A percentile compares a stretch with the other conserved stretches of the same genome.
Conservation (phyloP, 2,329 filamentous ascomycete genomes). For the Aspergillus quadricinctus region DNA sequence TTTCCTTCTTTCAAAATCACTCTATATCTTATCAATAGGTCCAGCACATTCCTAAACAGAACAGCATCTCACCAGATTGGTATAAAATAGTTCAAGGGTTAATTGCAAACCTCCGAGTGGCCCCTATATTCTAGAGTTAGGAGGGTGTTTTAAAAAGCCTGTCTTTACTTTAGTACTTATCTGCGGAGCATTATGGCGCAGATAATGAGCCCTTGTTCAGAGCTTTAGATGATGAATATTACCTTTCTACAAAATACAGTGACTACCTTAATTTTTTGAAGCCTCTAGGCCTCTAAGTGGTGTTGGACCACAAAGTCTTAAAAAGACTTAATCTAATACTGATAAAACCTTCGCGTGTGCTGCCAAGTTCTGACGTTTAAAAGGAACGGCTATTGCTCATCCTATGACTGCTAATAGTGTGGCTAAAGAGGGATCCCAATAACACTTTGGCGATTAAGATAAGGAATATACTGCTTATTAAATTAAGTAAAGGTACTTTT, state of each 20-base stretch:
- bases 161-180: slow-evolving; percentile 2
- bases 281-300: not conserved
- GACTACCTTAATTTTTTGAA: not conserved
- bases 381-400: too few species aligned
- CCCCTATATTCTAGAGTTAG: slow-evolving; percentile 1
- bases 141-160: not conserved
- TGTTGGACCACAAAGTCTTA: not conserved
- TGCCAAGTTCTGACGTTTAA: too few species aligned
- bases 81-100: not conserved
- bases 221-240: not conserved
- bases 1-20: not conserved
- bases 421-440: too few species aligned
- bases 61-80: not conserved
- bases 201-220: slow-evolving; percentile 2
- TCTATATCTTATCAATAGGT: not conserved
- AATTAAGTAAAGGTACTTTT: too few species aligned
- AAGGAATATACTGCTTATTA: too few species aligned
- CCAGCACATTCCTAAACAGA: not conserved
- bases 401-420: too few species aligned
- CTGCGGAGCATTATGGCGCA: not conserved
- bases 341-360: too few species aligned
- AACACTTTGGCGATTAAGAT: too few species aligned
- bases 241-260: slow-evolving; percentile 4
- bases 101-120: not conserved
- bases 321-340: not conserved